phyloP scores from a whole-genome alignment of 2,329 filamentous ascomycete species.

The Nemania sp. region DNA sequence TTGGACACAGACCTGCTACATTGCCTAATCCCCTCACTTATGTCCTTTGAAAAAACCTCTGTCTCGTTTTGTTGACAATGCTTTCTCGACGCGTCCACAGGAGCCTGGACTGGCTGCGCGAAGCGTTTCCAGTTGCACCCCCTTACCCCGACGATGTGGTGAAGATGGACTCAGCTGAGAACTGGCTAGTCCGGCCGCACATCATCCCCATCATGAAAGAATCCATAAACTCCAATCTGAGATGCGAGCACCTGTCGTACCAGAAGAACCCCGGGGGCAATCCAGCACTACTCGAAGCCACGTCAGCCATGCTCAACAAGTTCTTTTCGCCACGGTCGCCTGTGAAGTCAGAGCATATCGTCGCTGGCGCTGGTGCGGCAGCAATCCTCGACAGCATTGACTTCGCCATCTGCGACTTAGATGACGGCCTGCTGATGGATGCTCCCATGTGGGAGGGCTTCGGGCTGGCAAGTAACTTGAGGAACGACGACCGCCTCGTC shows the following conservation, averaged over 20 bases:
- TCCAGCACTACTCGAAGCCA: constrained; percentile 1
- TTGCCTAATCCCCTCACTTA: not conserved
- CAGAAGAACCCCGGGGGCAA: constrained; percentile 8
- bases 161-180: constrained; percentile 19
- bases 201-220: constrained; percentile 17
- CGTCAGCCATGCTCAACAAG: constrained; percentile 14
- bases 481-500: constrained; percentile 14
- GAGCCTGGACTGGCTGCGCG: constrained; percentile 13
- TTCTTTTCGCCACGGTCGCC: constrained; percentile 10
- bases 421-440: constrained; percentile 16
- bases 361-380: constrained; percentile 9
- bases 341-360: constrained; percentile 8
- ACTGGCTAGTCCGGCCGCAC: constrained; percentile 17
- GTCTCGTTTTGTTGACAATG: not conserved
- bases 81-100: constrained; percentile 13
- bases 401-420: constrained; percentile 14
- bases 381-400: constrained; percentile 16
- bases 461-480: constrained; percentile 10
- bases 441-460: constrained; percentile 18
- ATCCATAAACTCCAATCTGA: constrained; percentile 10
- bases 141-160: constrained; percentile 16
- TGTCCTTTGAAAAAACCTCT: not conserved
- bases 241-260: constrained; percentile 7
- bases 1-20: no score
- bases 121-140: constrained; percentile 1